phyloP scores from a whole-genome alignment of 2,329 filamentous ascomycete genomes.

The Lanzia echinophila region DNA sequence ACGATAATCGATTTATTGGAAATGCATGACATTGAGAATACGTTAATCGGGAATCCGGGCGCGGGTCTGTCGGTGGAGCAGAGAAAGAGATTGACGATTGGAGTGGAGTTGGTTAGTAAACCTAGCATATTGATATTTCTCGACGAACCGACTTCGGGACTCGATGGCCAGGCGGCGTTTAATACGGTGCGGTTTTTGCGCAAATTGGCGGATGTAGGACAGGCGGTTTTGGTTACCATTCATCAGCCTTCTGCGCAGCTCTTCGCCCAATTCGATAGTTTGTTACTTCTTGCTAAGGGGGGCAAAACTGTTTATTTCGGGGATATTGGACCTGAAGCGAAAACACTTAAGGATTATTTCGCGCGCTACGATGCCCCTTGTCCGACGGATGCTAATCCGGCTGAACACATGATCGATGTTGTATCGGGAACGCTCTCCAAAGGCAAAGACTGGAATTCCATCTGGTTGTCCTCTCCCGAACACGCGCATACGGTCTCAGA shows the following conservation, averaged over 20 bases:
- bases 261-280: constrained; percentile 51
- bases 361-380: constrained; percentile 41
- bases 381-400: constrained; percentile 36
- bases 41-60: constrained; percentile 57
- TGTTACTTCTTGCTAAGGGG: constrained; percentile 57
- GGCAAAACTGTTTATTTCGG: constrained; percentile 66
- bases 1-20: constrained; percentile 61
- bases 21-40: constrained; percentile 61
- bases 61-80: constrained; percentile 56
- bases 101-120: constrained; percentile 51
- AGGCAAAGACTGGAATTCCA: constrained; percentile 58
- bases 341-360: constrained; percentile 55
- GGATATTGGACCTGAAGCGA: constrained; percentile 54
- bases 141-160: constrained; percentile 54
- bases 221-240: constrained; percentile 49
- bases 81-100: constrained; percentile 55
- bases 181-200: constrained; percentile 56
- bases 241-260: constrained; percentile 49
- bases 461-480: constrained; percentile 58
- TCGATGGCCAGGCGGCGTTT: constrained; percentile 59
- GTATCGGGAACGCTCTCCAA: constrained; percentile 44
- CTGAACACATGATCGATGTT: constrained; percentile 40
- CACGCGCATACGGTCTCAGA: constrained; percentile 47
- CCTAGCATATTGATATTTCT: constrained; percentile 54
- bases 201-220: constrained; percentile 50